Base-by-base conservation (phyloP, 2,329 filamentous ascomycete species). In the Verticillium klebahnii region DNA sequence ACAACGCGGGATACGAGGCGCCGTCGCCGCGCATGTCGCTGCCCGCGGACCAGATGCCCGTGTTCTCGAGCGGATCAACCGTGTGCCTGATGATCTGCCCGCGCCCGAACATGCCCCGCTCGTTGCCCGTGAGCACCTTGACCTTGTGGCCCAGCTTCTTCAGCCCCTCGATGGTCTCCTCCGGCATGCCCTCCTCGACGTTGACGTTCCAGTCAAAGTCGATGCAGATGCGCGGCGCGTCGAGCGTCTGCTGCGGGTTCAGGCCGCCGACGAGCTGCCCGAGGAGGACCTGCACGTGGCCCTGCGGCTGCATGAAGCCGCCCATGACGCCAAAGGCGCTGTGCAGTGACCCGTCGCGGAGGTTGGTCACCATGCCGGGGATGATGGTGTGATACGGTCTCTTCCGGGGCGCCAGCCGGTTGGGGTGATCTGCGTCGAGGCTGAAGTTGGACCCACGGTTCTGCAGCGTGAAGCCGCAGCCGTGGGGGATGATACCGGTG, bases 341-440 rank as follows among this genome's bases (percentile, higher is more conserved):
- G 74, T 97, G 91, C 61, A 98, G 77, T 57, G 85, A 88, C 31
- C 86, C 85, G 68, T 96, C 92, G 5, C 79, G 77, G 19, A 85
- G 73, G 67, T 95, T 92, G 0, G 95, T 98, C 19, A 94, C 87
- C 74, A 98, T 84, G 0, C 91, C 94, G 0, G 95, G 94, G 69
- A 99, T 99, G 74, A 99, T 98, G 60, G 95, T 99, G 75, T 98
- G 95, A 76, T 98, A 99, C 0, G 95, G 95, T 56, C 95, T 78
- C 80, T 98, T 98, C 37, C 88, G 81, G 0, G 93, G 91, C 8
- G 86, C 91, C 15, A 96, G 81, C 23, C 82, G 83, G 71, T 98
- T 98, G 1, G 93, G 92, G 71, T 97, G 93, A 1, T 78, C 78
- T 0, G 81, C 73, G 29, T 84, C 77, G 0, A 99, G 83, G 1